Evolutionary conservation across 495 filamentous ascomycete species (phyloP), one percentile per base, ranked within the genome.

Genomic region (Xylaria venustula): DNA sequence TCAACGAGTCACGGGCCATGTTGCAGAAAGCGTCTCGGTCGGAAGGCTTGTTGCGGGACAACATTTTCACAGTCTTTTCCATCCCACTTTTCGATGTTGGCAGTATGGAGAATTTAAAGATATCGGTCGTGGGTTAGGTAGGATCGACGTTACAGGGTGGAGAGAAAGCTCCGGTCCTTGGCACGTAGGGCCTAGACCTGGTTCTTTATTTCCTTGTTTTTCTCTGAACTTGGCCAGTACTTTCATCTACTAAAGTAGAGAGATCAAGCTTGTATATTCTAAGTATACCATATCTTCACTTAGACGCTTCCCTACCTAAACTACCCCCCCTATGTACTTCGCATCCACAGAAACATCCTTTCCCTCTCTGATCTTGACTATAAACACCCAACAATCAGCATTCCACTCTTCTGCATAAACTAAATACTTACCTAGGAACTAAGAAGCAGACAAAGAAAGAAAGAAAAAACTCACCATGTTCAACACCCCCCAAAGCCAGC

Each of bases 121-220:
- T 54, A 22, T 41, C 14, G 34, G 25, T 54, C 34, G 7, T 17
- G 32, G 49, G 32, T 19, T 25, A 32, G 26, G 47, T 23, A 19
- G 32, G 20, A 22, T 41, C 8, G 37, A 12, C 6, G 7, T 11
- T 40, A 12, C 22, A 23, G 14, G 2, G 14, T 42, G 52, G 52
- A 55, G 52, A 32, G 7, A 44, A 55, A n/a, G 52, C 52, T 45
- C 52, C 52, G 52, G 37, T n/a, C 7, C 52, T 45, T 55, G 52
- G 52, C 37, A 30, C 37, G 6, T 8, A 15, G 37, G n/a, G n/a
- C n/a, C n/a, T n/a, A n/a, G n/a, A n/a, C n/a, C n/a, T n/a, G n/a
- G n/a, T n/a, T n/a, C n/a, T n/a, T n/a, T n/a, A n/a, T n/a, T n/a
- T n/a, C n/a, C n/a, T n/a, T n/a, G n/a, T n/a, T n/a, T n/a, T n/a